These are phyloP conservation scores for Coemansia biformis DNA, from an alignment of 192 early-diverging fungal species.

Conservation along the genomic window DNA sequence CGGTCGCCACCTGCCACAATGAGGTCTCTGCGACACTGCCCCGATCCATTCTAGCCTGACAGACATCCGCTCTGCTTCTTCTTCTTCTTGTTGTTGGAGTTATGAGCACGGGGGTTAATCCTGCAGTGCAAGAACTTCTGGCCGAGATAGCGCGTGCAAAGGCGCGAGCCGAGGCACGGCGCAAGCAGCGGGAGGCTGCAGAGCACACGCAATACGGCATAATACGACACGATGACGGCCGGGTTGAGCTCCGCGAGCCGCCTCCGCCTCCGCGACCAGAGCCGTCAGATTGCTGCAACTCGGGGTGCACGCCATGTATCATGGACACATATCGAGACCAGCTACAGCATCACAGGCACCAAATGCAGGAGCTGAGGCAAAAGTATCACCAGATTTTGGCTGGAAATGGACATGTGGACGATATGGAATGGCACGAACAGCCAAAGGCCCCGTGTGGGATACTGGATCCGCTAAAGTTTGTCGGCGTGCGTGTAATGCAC, in stretches of 20 bases:
- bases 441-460: conserved; percentile 1
- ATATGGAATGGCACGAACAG: not conserved
- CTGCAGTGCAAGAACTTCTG: conserved; percentile 24
- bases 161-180: conserved; percentile 16
- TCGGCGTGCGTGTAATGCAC: conserved; percentile 9
- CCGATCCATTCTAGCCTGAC: too few species aligned
- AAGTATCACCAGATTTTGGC: conserved; percentile 16
- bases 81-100: not conserved
- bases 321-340: conserved; percentile 38
- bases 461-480: conserved; percentile 27
- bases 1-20: too few species aligned
- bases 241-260: conserved; percentile 21
- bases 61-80: too few species aligned
- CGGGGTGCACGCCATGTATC: conserved; percentile 49
- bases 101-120: conserved; percentile 3
- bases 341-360: conserved; percentile 4
- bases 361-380: conserved; percentile 2
- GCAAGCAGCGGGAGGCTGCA: not conserved
- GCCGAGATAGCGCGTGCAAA: conserved; percentile 36
- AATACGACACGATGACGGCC: not conserved
- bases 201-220: conserved; percentile 8
- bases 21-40: too few species aligned
- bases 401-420: conserved; percentile 2
- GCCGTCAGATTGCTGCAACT: conserved; percentile 39
- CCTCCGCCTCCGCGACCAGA: conserved; percentile 22